phyloP scores from a whole-genome alignment of 805 yeast genomes.

The Teunomyces funiuensis region DNA sequence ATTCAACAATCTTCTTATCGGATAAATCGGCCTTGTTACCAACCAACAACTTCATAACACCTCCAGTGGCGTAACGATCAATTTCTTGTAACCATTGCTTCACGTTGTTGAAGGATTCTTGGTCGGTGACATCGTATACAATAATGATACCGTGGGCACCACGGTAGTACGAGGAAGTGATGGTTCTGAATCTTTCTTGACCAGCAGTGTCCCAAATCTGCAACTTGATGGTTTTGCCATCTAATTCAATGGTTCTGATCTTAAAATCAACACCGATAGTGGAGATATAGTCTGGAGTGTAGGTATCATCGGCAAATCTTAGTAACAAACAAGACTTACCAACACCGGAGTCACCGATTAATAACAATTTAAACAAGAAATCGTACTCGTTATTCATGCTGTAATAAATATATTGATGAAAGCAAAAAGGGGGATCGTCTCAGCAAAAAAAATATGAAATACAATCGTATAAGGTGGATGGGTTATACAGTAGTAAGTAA shows the following conservation, averaged over 20 bases:
- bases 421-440: slow-evolving; percentile 4
- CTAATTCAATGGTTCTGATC: slow-evolving; percentile 86
- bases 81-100: slow-evolving; percentile 99
- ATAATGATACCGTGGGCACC: slow-evolving; percentile 99
- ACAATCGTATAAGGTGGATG: neutral
- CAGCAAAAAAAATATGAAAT: slow-evolving; percentile 2
- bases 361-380: slow-evolving; percentile 87
- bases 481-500: neutral
- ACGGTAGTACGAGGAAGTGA: slow-evolving; percentile 94
- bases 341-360: slow-evolving; percentile 98
- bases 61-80: slow-evolving; percentile 97
- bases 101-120: slow-evolving; percentile 92
- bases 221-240: slow-evolving; percentile 94
- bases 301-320: slow-evolving; percentile 96
- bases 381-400: slow-evolving; percentile 93
- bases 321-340: slow-evolving; percentile 94
- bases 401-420: slow-evolving; percentile 1
- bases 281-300: slow-evolving; percentile 94
- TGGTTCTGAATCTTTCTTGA: slow-evolving; percentile 96
- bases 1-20: slow-evolving; percentile 93
- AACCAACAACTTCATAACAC: slow-evolving; percentile 91
- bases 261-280: slow-evolving; percentile 97
- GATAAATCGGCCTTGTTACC: slow-evolving; percentile 95
- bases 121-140: slow-evolving; percentile 97
- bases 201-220: slow-evolving; percentile 99